Evolutionary conservation across 352 stramenopile genomes (phyloP).

Genomic region (Phytophthora kernoviae): DNA sequence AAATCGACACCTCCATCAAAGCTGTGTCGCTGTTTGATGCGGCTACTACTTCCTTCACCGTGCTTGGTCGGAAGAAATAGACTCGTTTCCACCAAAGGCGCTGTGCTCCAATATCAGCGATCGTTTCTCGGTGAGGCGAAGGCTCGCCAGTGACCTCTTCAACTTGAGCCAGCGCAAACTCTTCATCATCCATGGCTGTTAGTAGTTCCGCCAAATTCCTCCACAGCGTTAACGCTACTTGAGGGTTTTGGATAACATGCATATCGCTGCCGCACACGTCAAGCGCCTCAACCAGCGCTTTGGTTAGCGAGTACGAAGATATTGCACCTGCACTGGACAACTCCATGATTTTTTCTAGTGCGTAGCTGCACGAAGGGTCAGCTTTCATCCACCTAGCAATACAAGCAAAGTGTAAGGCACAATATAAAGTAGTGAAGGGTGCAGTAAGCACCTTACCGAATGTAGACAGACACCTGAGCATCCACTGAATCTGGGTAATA

Average conservation of each 20-base stretch:
- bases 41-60: slow-evolving; percentile 29
- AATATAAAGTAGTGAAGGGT: not conserved
- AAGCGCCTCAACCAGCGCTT: slow-evolving; percentile 46
- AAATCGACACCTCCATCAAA: slow-evolving; percentile 49
- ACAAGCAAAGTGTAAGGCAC: no score
- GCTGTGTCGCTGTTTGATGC: slow-evolving; percentile 24
- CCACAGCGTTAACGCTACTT: slow-evolving; percentile 47
- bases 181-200: slow-evolving; percentile 47
- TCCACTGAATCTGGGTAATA: slow-evolving; percentile 58
- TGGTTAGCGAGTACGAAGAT: slow-evolving; percentile 37
- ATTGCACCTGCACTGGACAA: slow-evolving; percentile 46
- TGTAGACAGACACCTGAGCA: slow-evolving; percentile 41
- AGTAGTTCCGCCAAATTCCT: slow-evolving; percentile 58
- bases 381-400: slow-evolving; percentile 58
- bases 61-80: slow-evolving; percentile 55
- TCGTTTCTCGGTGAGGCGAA: slow-evolving; percentile 20
- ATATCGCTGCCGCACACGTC: slow-evolving; percentile 65
- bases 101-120: slow-evolving; percentile 36
- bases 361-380: slow-evolving; percentile 47
- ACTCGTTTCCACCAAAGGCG: slow-evolving; percentile 65
- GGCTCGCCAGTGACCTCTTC: not conserved
- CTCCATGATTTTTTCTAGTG: slow-evolving; percentile 61
- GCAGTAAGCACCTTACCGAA: slow-evolving; percentile 18
- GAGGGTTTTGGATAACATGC: slow-evolving; percentile 46
- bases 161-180: slow-evolving; percentile 41